Base-by-base conservation (phyloP, 2,329 filamentous ascomycete species). In the Purpureocillium takamizusanense region DNA sequence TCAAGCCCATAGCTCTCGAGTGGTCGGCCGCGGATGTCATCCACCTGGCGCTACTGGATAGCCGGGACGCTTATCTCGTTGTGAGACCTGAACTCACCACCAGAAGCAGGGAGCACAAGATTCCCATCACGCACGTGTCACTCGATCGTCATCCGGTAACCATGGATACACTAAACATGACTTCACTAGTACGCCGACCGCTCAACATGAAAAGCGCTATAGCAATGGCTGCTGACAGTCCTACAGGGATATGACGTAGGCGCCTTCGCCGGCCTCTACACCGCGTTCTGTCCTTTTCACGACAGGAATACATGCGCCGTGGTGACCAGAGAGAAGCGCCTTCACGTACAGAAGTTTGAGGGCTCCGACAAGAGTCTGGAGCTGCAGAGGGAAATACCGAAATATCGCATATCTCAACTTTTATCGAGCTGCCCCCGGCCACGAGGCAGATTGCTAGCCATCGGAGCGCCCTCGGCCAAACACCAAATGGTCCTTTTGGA, bases 321-420 rank as follows among this genome's bases (percentile, higher is more conserved):
- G 25, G 47, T 56, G 12, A 52, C 51, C 1, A 48, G 54, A 1
- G 49, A 53, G 35, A 54, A 54, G 17, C 41, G 43, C 13, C 42
- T 57, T 1, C 46, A 53, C 27, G 43, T 56, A 16, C 43, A 48
- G 21, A 40, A 42, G 10, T 38, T 51, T 10, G 36, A 28, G 3
- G 38, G 42, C 9, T 23, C 39, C 15, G 39, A 35, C 6, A 4
- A 17, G 10, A 11, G 14, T 28, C 25, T 35, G 34, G 30, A 43
- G 31, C 27, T 45, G 15, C 43, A 51, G 36, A 38, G 28, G n/a
- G 44, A 50, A 8, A 49, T 58, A 31, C 41, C 46, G 3, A 47
- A 49, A 15, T 56, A 54, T 31, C 48, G 52, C n/a, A 42, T 58
- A n/a, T 42, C 52, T 1, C 50, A 49, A 29, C 35, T 58, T 14